These are phyloP conservation scores for Geoglossum cookeanum DNA, from an alignment of 2,329 filamentous ascomycete species.

Conservation along the genomic window DNA sequence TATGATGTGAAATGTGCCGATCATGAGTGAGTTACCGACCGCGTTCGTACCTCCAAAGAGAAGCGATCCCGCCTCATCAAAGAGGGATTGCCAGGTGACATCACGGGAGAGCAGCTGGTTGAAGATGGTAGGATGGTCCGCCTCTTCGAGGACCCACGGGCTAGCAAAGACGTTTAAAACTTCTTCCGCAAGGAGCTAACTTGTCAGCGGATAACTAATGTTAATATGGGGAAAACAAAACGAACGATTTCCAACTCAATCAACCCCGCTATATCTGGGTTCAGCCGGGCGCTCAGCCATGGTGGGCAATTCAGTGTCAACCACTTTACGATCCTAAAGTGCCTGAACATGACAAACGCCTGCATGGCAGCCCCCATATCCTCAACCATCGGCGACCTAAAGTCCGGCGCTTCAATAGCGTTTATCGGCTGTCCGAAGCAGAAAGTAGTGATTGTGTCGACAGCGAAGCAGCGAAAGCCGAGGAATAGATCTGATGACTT, in stretches of 20 bases:
- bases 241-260: constrained; percentile 6
- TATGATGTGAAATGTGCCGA: constrained; percentile 24
- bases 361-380: constrained; percentile 22
- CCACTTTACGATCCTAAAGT: constrained; percentile 15
- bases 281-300: constrained; percentile 9
- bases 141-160: constrained; percentile 13
- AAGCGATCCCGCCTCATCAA: constrained; percentile 26
- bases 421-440: constrained; percentile 24
- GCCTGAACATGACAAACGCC: constrained; percentile 21
- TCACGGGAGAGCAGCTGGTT: constrained; percentile 17
- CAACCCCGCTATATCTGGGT: constrained; percentile 5
- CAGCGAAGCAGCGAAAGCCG: constrained; percentile 19
- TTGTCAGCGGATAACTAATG: constrained; percentile 11
- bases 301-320: constrained; percentile 13
- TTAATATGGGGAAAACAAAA: constrained; percentile 6
- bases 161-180: constrained; percentile 10
- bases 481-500: constrained; percentile 11
- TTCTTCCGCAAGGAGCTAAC: constrained; percentile 6
- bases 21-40: constrained; percentile 22
- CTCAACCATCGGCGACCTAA: constrained; percentile 23
- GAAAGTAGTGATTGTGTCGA: constrained; percentile 23
- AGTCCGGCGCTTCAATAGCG: constrained; percentile 21
- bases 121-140: constrained; percentile 19
- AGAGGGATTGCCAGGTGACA: constrained; percentile 14
- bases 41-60: constrained; percentile 29